Conservation (phyloP, 352 stramenopile genomes). For the Globisporangium iwayamae region DNA sequence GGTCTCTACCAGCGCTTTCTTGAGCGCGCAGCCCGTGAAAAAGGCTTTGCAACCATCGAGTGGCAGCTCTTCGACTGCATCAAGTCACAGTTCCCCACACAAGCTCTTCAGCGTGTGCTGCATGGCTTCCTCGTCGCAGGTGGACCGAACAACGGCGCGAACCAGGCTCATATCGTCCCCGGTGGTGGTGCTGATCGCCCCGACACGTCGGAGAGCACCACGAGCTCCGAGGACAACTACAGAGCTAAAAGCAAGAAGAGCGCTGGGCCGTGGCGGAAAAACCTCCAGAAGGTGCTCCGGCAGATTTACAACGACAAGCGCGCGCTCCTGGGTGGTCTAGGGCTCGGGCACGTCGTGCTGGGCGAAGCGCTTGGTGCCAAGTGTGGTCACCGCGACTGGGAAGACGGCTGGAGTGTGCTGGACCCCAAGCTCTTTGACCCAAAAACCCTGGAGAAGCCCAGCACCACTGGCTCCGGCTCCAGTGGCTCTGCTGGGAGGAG, state of each 20-base stretch:
- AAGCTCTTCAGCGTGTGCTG: conserved; percentile 22
- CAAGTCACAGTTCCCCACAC: conserved; percentile 30
- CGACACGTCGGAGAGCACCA: conserved; percentile 9
- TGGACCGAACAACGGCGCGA: conserved; percentile 21
- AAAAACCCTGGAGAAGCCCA: neutral
- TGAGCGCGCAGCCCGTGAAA: conserved; percentile 23
- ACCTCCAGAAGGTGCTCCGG: conserved; percentile 25
- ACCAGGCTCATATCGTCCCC: neutral
- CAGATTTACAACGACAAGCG: conserved; percentile 23
- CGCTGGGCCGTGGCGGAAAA: conserved; percentile 15
- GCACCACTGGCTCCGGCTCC: neutral
- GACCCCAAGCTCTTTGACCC: conserved; percentile 15
- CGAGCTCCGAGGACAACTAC: neutral
- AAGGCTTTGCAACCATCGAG: conserved; percentile 21
- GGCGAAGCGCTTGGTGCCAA: conserved; percentile 20
- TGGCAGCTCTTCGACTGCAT: conserved; percentile 40
- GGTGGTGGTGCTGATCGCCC: neutral
- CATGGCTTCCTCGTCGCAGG: conserved; percentile 34
- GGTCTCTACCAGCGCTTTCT: conserved; percentile 37
- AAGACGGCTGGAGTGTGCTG: conserved; percentile 25
- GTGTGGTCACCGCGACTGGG: conserved; percentile 14
- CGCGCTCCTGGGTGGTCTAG: conserved; percentile 21
- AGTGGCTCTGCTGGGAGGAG: neutral
- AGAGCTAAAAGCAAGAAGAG: neutral
- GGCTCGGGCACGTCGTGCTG: conserved; percentile 31